phyloP scores from a whole-genome alignment of 371 early-diverging fungal species.

The Capniomyces stellatus region DNA sequence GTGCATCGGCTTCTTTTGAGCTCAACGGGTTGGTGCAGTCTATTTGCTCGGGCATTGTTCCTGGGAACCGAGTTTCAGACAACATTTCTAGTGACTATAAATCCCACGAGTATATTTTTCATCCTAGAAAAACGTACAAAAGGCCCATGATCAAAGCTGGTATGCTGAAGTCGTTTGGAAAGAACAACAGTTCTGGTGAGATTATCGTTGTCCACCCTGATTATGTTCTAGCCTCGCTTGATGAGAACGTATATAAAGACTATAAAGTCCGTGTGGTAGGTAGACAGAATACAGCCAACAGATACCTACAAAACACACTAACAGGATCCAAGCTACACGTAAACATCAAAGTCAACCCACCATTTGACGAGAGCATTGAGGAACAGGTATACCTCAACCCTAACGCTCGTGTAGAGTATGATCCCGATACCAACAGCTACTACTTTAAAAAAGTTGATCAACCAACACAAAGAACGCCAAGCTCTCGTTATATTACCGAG shows the following conservation, averaged over 20 bases:
- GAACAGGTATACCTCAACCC: slow-evolving; percentile 72
- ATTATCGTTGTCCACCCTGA: slow-evolving; percentile 79
- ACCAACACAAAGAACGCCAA: background rate
- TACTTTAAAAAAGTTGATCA: background rate
- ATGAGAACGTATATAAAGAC: slow-evolving; percentile 40
- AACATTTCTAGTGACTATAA: slow-evolving; percentile 63
- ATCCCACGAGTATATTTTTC: slow-evolving; percentile 60
- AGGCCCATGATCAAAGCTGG: slow-evolving; percentile 82
- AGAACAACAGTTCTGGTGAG: slow-evolving; percentile 91
- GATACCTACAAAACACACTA: slow-evolving; percentile 78
- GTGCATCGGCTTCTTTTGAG: slow-evolving; percentile 94
- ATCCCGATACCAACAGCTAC: slow-evolving; percentile 32
- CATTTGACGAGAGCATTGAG: slow-evolving; percentile 70
- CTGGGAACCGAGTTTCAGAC: slow-evolving; percentile 91
- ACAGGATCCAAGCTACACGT: slow-evolving; percentile 65
- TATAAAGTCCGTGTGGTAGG: slow-evolving; percentile 43
- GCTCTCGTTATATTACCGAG: background rate
- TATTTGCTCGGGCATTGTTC: slow-evolving; percentile 69
- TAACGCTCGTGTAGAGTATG: slow-evolving; percentile 58
- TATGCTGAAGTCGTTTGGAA: slow-evolving; percentile 84
- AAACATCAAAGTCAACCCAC: slow-evolving; percentile 69
- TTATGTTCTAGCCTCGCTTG: slow-evolving; percentile 63
- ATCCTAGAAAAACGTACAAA: slow-evolving; percentile 64
- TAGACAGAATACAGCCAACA: slow-evolving; percentile 65
- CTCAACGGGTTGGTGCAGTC: slow-evolving; percentile 81